A percentile compares a stretch with the other conserved stretches of the same genome.
Evolutionary conservation across 2,329 filamentous ascomycete genomes (phyloP).

Genomic region (Phoma sp.): DNA sequence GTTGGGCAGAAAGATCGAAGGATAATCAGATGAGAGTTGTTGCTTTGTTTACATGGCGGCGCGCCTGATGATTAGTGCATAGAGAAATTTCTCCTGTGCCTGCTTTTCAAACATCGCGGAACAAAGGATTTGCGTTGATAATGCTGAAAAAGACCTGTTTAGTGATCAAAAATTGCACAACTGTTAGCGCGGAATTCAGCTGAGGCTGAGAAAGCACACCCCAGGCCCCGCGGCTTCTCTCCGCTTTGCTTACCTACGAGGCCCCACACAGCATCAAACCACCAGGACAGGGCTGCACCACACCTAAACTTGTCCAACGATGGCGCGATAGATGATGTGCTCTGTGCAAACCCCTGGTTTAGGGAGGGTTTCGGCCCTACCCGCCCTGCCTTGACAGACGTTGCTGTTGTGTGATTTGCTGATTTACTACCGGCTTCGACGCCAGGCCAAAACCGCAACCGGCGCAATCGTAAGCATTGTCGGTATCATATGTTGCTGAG

Average conservation of each 20-base stretch:
- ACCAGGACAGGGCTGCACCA: not conserved
- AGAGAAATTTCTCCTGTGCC: too few species aligned
- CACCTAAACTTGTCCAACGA: not conserved
- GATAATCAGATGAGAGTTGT: too few species aligned
- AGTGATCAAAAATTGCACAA: not conserved
- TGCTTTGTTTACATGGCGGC: too few species aligned
- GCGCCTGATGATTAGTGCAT: too few species aligned
- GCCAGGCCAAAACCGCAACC: not conserved
- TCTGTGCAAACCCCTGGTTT: not conserved
- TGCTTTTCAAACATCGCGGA: not conserved
- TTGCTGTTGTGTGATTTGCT: constrained; percentile 1
- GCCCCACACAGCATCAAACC: not conserved
- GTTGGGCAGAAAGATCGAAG: too few species aligned
- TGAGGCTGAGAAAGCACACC: not conserved
- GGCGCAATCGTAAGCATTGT: not conserved
- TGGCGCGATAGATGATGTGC: constrained; percentile 12
- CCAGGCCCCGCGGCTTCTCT: not conserved
- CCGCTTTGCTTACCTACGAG: constrained; percentile 3
- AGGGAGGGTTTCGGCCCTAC: not conserved
- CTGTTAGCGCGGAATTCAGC: not conserved
- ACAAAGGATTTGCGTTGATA: too few species aligned
- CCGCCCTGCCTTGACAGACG: not conserved
- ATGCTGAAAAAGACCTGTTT: too few species aligned
- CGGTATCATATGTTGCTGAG: constrained; percentile 5
- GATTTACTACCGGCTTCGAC: not conserved